Conservation (phyloP, 2,329 filamentous ascomycete genomes). For the Sclerotinia spermophila region DNA sequence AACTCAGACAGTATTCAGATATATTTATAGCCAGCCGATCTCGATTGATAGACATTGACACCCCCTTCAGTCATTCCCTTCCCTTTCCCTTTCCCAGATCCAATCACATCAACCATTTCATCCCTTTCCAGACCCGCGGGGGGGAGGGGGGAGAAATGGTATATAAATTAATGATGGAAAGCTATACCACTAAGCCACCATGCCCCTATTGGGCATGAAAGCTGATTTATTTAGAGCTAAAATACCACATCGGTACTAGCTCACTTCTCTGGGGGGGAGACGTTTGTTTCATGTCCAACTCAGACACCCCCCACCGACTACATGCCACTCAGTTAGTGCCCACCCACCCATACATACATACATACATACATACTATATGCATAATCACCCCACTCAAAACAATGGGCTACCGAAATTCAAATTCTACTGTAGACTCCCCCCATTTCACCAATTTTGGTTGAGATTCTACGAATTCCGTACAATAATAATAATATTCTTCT, state of each 20-base stretch:
- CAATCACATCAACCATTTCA: background rate
- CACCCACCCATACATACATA: no score
- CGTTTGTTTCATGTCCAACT: background rate
- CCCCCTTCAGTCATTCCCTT: background rate
- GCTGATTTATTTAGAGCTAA: no score
- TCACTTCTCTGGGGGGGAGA: no score
- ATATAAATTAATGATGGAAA: no score
- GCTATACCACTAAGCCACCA: no score
- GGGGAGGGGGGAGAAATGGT: no score
- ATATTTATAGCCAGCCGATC: constrained; percentile 10
- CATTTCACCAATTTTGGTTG: background rate
- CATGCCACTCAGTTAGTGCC: background rate
- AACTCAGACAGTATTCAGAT: background rate
- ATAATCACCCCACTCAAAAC: background rate
- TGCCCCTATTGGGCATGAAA: no score
- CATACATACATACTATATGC: background rate
- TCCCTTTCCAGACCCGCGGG: background rate
- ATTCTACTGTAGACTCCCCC: background rate
- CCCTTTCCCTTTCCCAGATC: background rate
- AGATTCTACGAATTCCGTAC: background rate
- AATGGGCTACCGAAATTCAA: background rate
- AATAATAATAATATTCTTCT: background rate
- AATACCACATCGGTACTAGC: no score
- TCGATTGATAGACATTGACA: background rate
- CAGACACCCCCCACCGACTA: background rate